Conservation (phyloP, 2,329 filamentous ascomycete species). For the Pseudogymnoascus sp. region DNA sequence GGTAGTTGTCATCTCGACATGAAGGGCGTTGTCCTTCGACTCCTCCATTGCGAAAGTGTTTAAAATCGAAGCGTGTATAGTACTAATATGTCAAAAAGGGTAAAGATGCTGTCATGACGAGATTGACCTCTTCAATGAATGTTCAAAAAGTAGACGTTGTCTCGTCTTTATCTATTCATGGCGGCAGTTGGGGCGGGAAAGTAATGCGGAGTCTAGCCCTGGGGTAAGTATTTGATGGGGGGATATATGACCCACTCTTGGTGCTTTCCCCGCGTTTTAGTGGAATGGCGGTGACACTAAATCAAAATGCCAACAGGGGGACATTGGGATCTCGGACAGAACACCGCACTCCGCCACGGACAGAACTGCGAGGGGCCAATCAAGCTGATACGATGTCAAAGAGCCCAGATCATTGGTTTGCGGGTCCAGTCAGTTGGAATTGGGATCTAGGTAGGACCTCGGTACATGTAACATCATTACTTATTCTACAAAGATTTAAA, state of each 20-base stretch:
- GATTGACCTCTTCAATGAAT: background rate
- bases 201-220: background rate
- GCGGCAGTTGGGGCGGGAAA: background rate
- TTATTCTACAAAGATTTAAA: background rate
- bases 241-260: background rate
- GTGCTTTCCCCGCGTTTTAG: constrained; percentile 4
- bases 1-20: constrained; percentile 18
- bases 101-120: background rate
- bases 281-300: background rate
- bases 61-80: background rate
- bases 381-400: background rate
- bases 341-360: background rate
- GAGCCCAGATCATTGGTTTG: background rate
- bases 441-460: background rate
- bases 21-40: constrained; percentile 12
- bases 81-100: background rate
- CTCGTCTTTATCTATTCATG: background rate
- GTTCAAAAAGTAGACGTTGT: background rate
- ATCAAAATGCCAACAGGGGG: background rate
- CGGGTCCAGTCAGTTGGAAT: background rate
- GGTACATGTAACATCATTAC: background rate
- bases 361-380: constrained; percentile 2
- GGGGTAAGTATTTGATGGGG: background rate
- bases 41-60: background rate
- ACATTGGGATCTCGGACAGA: background rate